phyloP scores from a whole-genome alignment of 1,139 yeast species.

The Kurtzmaniella quercitrusa region DNA sequence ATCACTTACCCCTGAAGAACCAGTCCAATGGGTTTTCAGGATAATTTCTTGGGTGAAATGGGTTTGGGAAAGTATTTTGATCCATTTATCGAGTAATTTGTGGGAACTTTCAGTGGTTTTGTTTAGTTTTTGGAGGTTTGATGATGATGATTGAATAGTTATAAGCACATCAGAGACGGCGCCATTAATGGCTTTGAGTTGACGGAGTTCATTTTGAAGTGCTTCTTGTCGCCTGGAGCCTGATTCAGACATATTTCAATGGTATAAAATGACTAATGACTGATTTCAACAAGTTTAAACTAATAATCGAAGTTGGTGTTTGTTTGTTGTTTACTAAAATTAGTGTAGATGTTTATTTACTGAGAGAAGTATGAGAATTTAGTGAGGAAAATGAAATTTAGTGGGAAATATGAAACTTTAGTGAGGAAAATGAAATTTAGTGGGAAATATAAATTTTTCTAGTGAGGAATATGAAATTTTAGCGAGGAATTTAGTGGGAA shows the following conservation, averaged over 20 bases:
- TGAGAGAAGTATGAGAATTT: too few species aligned
- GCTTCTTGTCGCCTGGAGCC: constrained; percentile 23
- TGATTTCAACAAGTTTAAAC: too few species aligned
- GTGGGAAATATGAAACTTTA: too few species aligned
- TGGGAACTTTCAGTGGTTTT: constrained; percentile 32
- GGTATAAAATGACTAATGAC: too few species aligned
- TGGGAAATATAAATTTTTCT: too few species aligned
- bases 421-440: too few species aligned
- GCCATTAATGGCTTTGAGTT: constrained; percentile 27
- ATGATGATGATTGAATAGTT: constrained; percentile 24
- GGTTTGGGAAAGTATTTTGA: constrained; percentile 42
- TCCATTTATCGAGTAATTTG: constrained; percentile 41
- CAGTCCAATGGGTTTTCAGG: constrained; percentile 33
- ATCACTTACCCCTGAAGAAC: constrained; percentile 13
- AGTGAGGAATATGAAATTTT: too few species aligned
- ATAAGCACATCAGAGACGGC: constrained; percentile 25
- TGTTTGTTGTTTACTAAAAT: too few species aligned
- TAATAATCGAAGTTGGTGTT: too few species aligned
- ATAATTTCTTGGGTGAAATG: constrained; percentile 37
- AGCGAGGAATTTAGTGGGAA: too few species aligned
- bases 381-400: too few species aligned
- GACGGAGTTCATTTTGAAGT: constrained; percentile 35
- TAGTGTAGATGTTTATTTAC: too few species aligned
- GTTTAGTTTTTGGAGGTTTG: constrained; percentile 27
- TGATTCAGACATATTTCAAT: background rate